phyloP scores from a whole-genome alignment of 2,329 filamentous ascomycete species.

The Fusarium abutilonis region DNA sequence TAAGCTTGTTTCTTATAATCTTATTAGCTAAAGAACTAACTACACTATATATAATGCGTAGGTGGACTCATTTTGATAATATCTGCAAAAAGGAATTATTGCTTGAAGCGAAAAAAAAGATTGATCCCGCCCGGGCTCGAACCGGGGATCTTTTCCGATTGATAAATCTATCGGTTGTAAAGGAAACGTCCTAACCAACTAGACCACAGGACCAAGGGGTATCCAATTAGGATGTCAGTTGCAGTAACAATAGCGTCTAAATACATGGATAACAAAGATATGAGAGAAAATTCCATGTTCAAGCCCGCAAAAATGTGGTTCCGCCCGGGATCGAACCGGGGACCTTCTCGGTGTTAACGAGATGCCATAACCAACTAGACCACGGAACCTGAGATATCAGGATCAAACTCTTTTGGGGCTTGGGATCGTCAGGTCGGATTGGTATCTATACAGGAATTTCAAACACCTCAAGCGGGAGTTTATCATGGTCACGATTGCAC shows the following conservation, averaged over 20 bases:
- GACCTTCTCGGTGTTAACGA: slow-evolving; percentile 41
- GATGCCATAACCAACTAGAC: slow-evolving; percentile 43
- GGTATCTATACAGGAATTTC: not conserved
- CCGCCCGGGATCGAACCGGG: slow-evolving; percentile 37
- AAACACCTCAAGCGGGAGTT: no score
- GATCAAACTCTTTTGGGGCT: not conserved
- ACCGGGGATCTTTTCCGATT: slow-evolving; percentile 39
- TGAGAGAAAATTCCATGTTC: no score
- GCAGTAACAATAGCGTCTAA: rapidly evolving
- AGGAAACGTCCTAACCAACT: slow-evolving; percentile 42
- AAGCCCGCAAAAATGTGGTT: slow-evolving; percentile 29
- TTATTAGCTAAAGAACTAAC: no score
- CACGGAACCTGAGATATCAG: slow-evolving; percentile 25
- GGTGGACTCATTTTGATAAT: no score
- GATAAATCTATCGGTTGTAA: slow-evolving; percentile 26
- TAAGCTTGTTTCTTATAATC: no score
- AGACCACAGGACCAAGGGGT: slow-evolving; percentile 36
- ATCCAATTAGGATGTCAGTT: not conserved
- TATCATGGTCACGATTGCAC: no score
- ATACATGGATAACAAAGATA: no score
- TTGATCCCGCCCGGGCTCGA: slow-evolving; percentile 42
- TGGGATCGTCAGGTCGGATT: rapidly evolving
- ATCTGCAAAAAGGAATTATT: rapidly evolving
- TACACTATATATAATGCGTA: no score
- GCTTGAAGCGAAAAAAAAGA: slow-evolving; percentile 2